Conservation (phyloP, 495 filamentous ascomycete species). For the Mytilinidion resinicola region DNA sequence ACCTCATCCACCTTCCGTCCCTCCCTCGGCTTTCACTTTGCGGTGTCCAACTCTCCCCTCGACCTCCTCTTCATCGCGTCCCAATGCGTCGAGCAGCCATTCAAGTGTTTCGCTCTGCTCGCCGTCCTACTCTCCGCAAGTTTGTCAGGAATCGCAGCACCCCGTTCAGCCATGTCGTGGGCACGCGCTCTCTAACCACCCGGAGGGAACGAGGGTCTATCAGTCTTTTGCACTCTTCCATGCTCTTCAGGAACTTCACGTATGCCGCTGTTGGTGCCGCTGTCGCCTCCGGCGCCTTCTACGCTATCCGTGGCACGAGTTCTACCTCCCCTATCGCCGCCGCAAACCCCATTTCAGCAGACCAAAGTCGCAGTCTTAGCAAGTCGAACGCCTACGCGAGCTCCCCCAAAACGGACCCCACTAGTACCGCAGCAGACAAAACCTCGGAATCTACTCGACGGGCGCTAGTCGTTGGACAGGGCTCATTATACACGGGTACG, state of each 20-base stretch:
- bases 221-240: slow-evolving; percentile 47
- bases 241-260: slow-evolving; percentile 60
- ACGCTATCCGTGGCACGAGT: slow-evolving; percentile 46
- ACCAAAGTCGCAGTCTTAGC: slow-evolving; percentile 18
- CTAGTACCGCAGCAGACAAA: slow-evolving; percentile 3
- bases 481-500: slow-evolving; percentile 75
- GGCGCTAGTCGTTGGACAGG: slow-evolving; percentile 72
- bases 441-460: slow-evolving; percentile 24
- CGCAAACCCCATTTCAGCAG: slow-evolving; percentile 5
- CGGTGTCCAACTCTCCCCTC: background rate
- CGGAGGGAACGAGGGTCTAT: slow-evolving; percentile 34
- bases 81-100: slow-evolving; percentile 60
- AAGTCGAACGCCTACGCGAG: slow-evolving; percentile 22
- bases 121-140: slow-evolving; percentile 51
- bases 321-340: background rate
- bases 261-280: slow-evolving; percentile 54
- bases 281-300: slow-evolving; percentile 61
- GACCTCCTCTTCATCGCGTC: slow-evolving; percentile 2
- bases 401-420: slow-evolving; percentile 25
- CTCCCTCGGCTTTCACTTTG: background rate
- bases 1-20: slow-evolving; percentile 1
- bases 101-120: slow-evolving; percentile 57
- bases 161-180: slow-evolving; percentile 45
- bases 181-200: slow-evolving; percentile 40
- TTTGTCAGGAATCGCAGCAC: slow-evolving; percentile 42